Conservation (phyloP, 257 asterid genomes). For the Salvia rosmarinus region DNA sequence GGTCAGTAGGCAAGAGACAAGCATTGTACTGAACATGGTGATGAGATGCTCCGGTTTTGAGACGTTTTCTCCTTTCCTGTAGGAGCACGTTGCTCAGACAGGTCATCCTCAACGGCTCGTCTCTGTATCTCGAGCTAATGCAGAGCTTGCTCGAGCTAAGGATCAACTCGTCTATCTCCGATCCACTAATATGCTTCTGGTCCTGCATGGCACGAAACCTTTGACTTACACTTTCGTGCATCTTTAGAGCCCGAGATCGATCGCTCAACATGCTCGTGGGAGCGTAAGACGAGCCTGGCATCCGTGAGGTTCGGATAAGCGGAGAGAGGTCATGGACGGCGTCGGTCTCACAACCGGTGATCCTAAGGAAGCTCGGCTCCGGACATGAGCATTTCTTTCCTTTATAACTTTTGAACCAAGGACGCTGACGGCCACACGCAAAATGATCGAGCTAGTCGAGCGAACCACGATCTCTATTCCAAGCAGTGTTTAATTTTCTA, state of each 20-base stretch:
- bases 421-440: background rate
- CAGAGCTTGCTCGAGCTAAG: background rate
- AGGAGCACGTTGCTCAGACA: too few relatives aligned
- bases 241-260: background rate
- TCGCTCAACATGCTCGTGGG: background rate
- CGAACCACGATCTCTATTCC: background rate
- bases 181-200: background rate
- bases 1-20: constrained; percentile 18
- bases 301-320: background rate
- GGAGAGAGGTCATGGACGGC: too few relatives aligned
- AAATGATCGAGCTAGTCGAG: background rate
- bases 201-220: background rate
- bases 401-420: constrained; percentile 10
- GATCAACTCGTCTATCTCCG: background rate
- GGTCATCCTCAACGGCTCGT: too few relatives aligned
- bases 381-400: constrained; percentile 7
- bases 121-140: background rate
- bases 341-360: too few relatives aligned
- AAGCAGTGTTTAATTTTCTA: too few relatives aligned
- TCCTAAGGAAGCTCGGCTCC: constrained; percentile 16
- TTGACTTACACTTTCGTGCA: background rate
- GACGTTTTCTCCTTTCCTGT: background rate
- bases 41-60: background rate
- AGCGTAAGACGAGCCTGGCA: background rate
- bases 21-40: background rate